These are phyloP conservation scores for Glomus cerebriforme DNA, from an alignment of 192 early-diverging fungal genomes.

Conservation along the genomic window DNA sequence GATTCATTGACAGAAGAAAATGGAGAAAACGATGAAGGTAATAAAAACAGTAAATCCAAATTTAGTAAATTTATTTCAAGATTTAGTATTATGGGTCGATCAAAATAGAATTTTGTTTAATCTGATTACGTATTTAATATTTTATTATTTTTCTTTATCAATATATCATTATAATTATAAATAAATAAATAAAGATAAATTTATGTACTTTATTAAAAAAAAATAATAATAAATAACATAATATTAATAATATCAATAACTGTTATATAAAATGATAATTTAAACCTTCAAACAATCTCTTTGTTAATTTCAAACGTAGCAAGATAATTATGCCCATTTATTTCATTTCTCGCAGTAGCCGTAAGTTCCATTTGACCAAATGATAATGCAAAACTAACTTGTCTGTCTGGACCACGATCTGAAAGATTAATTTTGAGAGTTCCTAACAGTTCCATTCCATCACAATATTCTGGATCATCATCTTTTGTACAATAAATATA, in stretches of 20 bases:
- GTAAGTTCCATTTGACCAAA: slow-evolving; percentile 22
- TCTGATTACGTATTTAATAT: too few species aligned
- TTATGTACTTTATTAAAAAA: too few species aligned
- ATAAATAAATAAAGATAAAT: too few species aligned
- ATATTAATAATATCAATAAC: too few species aligned
- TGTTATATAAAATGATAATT: too few species aligned
- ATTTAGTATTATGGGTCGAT: too few species aligned
- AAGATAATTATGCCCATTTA: neutral
- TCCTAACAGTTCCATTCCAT: neutral
- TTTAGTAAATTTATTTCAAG: too few species aligned
- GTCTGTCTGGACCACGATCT: neutral
- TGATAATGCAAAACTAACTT: neutral
- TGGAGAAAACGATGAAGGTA: neutral
- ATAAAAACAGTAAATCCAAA: neutral
- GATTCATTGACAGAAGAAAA: neutral
- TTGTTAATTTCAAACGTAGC: neutral
- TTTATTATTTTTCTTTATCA: too few species aligned
- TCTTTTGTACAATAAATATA: neutral
- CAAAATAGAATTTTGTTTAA: too few species aligned
- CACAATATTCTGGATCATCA: neutral
- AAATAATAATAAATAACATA: too few species aligned
- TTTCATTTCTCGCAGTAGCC: neutral
- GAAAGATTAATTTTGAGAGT: neutral
- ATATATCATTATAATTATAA: too few species aligned
- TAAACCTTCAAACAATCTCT: too few species aligned